phyloP scores from a whole-genome alignment of 208 protist species.

The Trypanosoma avium region DNA sequence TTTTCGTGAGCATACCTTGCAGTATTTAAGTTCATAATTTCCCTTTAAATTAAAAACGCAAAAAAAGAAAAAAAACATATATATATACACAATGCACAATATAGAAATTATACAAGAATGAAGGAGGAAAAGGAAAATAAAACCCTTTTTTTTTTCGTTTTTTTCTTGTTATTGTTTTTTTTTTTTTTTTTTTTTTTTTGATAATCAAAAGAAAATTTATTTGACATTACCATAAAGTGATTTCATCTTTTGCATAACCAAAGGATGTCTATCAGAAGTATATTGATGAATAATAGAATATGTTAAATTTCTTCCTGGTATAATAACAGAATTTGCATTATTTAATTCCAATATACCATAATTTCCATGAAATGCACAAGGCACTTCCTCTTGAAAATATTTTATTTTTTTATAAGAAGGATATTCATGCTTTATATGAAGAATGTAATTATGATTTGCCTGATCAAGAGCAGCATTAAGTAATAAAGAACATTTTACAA shows the following conservation, averaged over 20 bases:
- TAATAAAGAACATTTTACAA: conserved; percentile 6
- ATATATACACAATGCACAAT: no score
- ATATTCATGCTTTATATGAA: conserved; percentile 11
- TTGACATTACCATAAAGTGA: background rate
- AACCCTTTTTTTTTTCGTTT: conserved; percentile 2
- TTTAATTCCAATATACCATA: conserved; percentile 5
- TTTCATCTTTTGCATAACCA: conserved; percentile 4
- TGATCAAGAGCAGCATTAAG: conserved; percentile 10
- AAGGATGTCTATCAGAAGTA: background rate
- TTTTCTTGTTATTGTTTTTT: background rate
- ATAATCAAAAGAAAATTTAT: background rate
- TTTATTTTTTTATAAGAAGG: conserved; percentile 6
- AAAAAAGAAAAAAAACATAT: conserved; percentile 15
- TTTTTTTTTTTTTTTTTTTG: background rate
- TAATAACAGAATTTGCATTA: conserved; percentile 1
- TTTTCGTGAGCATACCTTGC: background rate
- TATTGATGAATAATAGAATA: conserved; percentile 19
- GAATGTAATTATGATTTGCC: conserved; percentile 16
- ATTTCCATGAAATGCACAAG: conserved; percentile 17
- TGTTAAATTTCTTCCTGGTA: background rate
- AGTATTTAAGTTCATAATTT: background rate
- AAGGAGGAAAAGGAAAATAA: conserved; percentile 6
- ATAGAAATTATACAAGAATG: no score
- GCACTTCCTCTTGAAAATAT: background rate
- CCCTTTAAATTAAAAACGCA: background rate